Conservation (phyloP, 2,329 filamentous ascomycete species). For the Triangularia verruculosa region DNA sequence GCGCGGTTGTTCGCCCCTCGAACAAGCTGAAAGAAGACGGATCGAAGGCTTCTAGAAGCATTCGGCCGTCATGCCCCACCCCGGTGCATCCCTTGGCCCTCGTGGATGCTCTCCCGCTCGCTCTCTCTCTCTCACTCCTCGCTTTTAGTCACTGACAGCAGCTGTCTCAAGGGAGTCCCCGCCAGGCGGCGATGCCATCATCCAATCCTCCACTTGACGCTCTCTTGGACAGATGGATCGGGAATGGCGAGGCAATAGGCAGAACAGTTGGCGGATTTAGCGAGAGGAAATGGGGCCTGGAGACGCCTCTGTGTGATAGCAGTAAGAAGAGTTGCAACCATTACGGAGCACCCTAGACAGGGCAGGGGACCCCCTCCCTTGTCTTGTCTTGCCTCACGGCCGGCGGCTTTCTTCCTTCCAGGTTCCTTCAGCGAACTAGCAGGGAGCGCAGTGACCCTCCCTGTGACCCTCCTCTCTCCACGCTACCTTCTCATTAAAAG, state of each 20-base stretch:
- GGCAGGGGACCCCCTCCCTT: background rate
- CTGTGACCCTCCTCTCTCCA: background rate
- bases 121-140: background rate
- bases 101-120: background rate
- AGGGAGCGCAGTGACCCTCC: background rate
- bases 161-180: constrained; percentile 6
- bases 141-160: background rate
- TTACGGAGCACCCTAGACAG: background rate
- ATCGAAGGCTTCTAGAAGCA: constrained; percentile 28
- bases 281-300: constrained; percentile 3
- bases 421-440: background rate
- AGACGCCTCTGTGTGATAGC: background rate
- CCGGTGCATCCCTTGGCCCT: constrained; percentile 1
- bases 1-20: constrained; percentile 3
- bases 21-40: background rate
- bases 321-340: constrained; percentile 3
- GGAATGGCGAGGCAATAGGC: constrained; percentile 17
- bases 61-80: constrained; percentile 11
- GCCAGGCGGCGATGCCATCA: background rate
- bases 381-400: background rate
- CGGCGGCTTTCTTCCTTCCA: background rate
- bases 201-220: background rate
- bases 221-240: background rate
- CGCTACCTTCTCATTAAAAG: constrained; percentile 23
- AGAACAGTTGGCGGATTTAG: background rate